phyloP scores from a whole-genome alignment of 2,329 filamentous ascomycete genomes.

The Diaporthe aspalathi region DNA sequence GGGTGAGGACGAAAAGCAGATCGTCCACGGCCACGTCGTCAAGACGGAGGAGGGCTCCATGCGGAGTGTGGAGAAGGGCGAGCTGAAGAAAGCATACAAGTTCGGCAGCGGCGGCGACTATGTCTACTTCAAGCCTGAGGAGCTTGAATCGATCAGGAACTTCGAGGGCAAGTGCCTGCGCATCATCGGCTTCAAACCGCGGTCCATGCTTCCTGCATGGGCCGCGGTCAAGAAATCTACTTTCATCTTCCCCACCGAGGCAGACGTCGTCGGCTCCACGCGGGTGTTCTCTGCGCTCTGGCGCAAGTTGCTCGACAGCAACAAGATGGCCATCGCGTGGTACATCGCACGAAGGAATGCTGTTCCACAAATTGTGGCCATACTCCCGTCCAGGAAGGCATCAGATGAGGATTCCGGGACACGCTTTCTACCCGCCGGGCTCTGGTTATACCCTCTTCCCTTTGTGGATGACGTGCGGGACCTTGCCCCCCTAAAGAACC shows the following conservation, averaged over 20 bases:
- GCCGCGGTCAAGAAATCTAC: conserved; percentile 86
- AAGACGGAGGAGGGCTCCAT: conserved; percentile 82
- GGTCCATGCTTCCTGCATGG: conserved; percentile 81
- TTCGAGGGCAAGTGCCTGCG: conserved; percentile 85
- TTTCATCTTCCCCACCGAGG: conserved; percentile 95
- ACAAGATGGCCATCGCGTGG: conserved; percentile 91
- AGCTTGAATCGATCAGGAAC: conserved; percentile 79
- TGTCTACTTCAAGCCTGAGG: conserved; percentile 85
- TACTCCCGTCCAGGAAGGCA: conserved; percentile 79
- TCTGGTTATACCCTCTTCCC: conserved; percentile 90
- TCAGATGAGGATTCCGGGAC: conserved; percentile 73
- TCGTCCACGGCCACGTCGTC: conserved; percentile 79
- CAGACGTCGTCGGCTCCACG: conserved; percentile 89
- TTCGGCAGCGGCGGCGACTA: conserved; percentile 94
- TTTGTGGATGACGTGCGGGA: conserved; percentile 89
- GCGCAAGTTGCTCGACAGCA: conserved; percentile 81
- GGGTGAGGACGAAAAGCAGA: conserved; percentile 78
- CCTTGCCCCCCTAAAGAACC: conserved; percentile 67
- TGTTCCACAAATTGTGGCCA: conserved; percentile 80
- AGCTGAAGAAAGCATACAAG: conserved; percentile 93
- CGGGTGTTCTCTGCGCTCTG: conserved; percentile 92
- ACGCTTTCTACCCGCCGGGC: conserved; percentile 80
- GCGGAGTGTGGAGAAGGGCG: conserved; percentile 79
- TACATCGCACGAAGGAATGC: conserved; percentile 86
- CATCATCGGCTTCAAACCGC: conserved; percentile 93